These are phyloP conservation scores for Leccinum imitatum DNA, from an alignment of 768 basidiomycete species.

Conservation along the genomic window DNA sequence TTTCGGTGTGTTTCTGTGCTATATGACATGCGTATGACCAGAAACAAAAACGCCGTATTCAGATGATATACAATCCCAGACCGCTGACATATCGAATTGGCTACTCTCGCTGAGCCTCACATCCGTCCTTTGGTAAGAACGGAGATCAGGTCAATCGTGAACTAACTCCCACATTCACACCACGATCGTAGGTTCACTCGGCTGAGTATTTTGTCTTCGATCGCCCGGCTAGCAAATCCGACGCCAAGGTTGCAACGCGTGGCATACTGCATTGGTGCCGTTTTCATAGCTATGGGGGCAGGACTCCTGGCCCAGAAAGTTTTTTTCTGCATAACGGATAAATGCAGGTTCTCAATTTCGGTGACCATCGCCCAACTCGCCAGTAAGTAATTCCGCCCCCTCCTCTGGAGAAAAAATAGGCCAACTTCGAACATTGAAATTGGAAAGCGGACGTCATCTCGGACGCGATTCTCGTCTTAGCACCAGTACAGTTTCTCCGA, in stretches of 20 bases:
- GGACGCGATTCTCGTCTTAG: conserved; percentile 19
- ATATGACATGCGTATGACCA: background rate
- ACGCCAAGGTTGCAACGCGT: conserved; percentile 6
- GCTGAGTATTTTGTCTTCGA: conserved; percentile 29
- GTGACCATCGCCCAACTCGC: conserved; percentile 25
- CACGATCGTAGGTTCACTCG: conserved; percentile 22
- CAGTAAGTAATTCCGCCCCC: conserved; percentile 17
- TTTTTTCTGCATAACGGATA: conserved; percentile 3
- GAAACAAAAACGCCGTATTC: background rate
- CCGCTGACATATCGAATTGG: conserved; percentile 12
- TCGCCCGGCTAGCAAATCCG: conserved; percentile 23
- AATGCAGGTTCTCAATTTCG: conserved; percentile 1
- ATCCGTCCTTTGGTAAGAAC: conserved; percentile 22
- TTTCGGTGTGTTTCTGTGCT: conserved; percentile 10
- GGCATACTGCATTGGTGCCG: conserved; percentile 16
- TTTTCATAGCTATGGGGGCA: conserved; percentile 18
- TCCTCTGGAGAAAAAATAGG: background rate
- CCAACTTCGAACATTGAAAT: background rate
- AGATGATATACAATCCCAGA: background rate
- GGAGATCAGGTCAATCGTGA: too few relatives aligned
- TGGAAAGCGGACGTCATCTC: conserved; percentile 24
- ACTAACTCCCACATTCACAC: background rate
- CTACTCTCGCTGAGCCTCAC: conserved; percentile 22
- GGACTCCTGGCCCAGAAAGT: conserved; percentile 23
- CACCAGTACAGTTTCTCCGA: conserved; percentile 17